Conservation (phyloP, 2,329 filamentous ascomycete species). For the Cadophora sp. region DNA sequence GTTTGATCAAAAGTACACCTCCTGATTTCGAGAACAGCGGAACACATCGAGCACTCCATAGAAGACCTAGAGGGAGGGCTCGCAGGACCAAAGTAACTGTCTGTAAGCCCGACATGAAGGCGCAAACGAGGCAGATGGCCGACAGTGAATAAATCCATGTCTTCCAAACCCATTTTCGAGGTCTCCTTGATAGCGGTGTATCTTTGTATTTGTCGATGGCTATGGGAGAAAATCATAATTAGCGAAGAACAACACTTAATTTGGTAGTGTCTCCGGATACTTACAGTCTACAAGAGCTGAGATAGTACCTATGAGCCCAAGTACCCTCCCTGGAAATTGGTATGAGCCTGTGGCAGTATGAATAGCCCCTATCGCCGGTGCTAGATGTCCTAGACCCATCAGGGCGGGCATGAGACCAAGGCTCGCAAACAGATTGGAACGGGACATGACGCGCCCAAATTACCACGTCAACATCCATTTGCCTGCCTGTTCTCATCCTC, state of each 20-base stretch:
- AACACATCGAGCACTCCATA: conserved; percentile 4
- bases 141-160: background rate
- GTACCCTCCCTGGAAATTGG: background rate
- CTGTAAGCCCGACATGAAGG: conserved; percentile 1
- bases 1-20: background rate
- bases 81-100: background rate
- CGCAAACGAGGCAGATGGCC: background rate
- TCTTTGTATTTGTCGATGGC: conserved; percentile 14
- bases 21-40: background rate
- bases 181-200: background rate
- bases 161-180: conserved; percentile 9
- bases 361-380: conserved; percentile 8
- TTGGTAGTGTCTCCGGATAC: background rate
- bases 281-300: conserved; percentile 10
- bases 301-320: conserved; percentile 7
- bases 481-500: background rate
- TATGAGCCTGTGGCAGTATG: conserved; percentile 7
- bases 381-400: conserved; percentile 10
- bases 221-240: background rate
- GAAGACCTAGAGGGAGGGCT: conserved; percentile 1
- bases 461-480: background rate
- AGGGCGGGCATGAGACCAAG: conserved; percentile 5
- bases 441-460: background rate
- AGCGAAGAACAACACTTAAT: background rate
- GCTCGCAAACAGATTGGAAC: background rate